Evolutionary conservation across 1,139 yeast species (phyloP), one percentile per base, ranked within the genome.

Genomic region (Cylindricascospora bacillispora): DNA sequence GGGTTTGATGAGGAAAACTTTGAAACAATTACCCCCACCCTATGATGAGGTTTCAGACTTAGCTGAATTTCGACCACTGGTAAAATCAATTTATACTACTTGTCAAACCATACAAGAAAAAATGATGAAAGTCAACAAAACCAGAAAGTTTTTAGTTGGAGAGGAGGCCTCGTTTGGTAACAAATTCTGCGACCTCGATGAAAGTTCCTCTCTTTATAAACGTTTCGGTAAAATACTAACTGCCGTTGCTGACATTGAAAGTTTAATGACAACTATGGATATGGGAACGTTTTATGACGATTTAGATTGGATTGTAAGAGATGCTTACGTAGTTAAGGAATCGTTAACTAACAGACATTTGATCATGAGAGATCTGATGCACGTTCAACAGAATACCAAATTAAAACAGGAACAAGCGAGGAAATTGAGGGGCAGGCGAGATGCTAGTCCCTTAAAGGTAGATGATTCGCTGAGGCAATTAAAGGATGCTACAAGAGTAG

Each of bases 1-100:
- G 17, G 98, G 97, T 0, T 54, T 89, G 24, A 72, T 77, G 38
- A 69, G 98, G 30, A 81, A 80, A 51, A 86, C 97, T 2, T 65
- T 89, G 47, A 89, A 89, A 52, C 98, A 89, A 52, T 67, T 86
- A 33, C 78, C 82, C 17, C 82, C 92, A 1, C 98, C 98, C 0
- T 81, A 77, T 45, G 98, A 92, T 54, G 92, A 83, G 28, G 77
- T 73, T 29, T 65, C 67, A 24, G 92, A 78, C 36, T 65, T 89
- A 36, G 89, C 92, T 1, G 78, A 70, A 30, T 82, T 86, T 53
- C 63, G 98, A 36, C 98, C 98, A 1, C 49, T 78, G 44, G 75
- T 86, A 25, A 89, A 92, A 54, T 67, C 76, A 10, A 65, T 81
- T n/a, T 81, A 83, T 49, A 62, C 74, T 33, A 56, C 58, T 16